Conservation (phyloP, 2,329 filamentous ascomycete genomes). For the Ophiostoma australiae region DNA sequence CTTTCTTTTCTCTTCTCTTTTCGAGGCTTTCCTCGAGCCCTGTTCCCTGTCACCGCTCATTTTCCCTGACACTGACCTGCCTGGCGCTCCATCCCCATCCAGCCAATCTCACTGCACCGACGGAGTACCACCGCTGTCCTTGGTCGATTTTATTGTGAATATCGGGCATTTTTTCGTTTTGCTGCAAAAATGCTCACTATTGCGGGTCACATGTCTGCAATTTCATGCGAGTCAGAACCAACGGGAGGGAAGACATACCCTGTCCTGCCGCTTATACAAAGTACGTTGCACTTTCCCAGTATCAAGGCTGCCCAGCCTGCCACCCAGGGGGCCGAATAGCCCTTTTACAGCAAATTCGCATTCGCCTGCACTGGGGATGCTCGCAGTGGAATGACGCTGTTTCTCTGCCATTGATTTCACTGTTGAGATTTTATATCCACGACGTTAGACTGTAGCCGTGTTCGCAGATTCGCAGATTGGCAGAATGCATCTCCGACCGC, state of each 20-base stretch:
- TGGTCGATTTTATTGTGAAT: not conserved
- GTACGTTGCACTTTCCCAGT: not conserved
- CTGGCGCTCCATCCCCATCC: not conserved
- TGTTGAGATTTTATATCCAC: too few relatives aligned
- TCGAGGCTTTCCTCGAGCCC: slow-evolving; percentile 17
- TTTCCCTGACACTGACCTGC: not conserved
- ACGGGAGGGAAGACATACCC: slow-evolving; percentile 7
- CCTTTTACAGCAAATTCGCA: too few relatives aligned
- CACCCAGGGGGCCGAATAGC: too few relatives aligned
- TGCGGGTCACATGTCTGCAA: slow-evolving; percentile 8
- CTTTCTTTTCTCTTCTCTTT: not conserved
- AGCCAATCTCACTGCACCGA: not conserved
- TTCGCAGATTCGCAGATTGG: too few relatives aligned
- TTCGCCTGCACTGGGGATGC: too few relatives aligned
- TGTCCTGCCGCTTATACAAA: not conserved
- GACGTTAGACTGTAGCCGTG: too few relatives aligned
- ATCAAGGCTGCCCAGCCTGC: too few relatives aligned
- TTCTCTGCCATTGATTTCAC: too few relatives aligned
- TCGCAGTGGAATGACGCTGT: too few relatives aligned
- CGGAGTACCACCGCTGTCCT: not conserved
- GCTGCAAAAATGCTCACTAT: not conserved
- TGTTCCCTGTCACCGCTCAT: slow-evolving; percentile 28
- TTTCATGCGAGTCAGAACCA: slow-evolving; percentile 11
- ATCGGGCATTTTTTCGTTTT: not conserved
- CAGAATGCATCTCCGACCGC: not conserved